A percentile compares a stretch with the other conserved stretches of the same genome.
These are phyloP conservation scores for Psidium guajava DNA, from an alignment of 345 rosid species.

Conservation along the genomic window DNA sequence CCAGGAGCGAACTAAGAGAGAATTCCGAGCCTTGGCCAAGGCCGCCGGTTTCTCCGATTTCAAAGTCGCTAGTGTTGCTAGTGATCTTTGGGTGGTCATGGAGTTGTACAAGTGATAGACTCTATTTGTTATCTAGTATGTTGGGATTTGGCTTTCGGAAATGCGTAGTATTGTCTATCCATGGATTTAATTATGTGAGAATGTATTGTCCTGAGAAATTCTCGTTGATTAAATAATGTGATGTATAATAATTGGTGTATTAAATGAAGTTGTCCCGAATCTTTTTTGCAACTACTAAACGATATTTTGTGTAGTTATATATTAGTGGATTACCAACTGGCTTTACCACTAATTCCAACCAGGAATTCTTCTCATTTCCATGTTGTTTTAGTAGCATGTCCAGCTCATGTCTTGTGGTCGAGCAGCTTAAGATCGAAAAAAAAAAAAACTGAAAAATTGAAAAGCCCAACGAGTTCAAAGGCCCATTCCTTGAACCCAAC, in stretches of 20 bases:
- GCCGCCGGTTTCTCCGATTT: conserved; percentile 11
- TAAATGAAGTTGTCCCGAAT: too few relatives aligned
- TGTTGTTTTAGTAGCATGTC: too few relatives aligned
- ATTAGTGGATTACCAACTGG: too few relatives aligned
- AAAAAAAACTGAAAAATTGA: background rate
- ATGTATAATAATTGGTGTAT: too few relatives aligned
- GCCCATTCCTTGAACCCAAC: background rate
- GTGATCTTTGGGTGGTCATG: conserved; percentile 12
- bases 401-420: too few relatives aligned
- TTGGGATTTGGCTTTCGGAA: background rate
- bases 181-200: background rate
- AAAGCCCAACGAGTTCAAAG: background rate
- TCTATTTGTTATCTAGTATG: background rate
- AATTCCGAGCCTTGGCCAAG: background rate
- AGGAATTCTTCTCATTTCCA: too few relatives aligned
- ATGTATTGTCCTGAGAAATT: too few relatives aligned
- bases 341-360: too few relatives aligned
- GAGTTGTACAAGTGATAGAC: conserved; percentile 7
- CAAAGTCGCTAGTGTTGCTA: conserved; percentile 3
- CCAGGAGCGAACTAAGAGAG: conserved; percentile 9
- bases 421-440: background rate
- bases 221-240: too few relatives aligned
- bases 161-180: background rate
- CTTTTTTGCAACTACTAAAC: background rate
- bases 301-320: too few relatives aligned